phyloP scores from a whole-genome alignment of 2,329 filamentous ascomycete species.

The Alternaria brassicicola region DNA sequence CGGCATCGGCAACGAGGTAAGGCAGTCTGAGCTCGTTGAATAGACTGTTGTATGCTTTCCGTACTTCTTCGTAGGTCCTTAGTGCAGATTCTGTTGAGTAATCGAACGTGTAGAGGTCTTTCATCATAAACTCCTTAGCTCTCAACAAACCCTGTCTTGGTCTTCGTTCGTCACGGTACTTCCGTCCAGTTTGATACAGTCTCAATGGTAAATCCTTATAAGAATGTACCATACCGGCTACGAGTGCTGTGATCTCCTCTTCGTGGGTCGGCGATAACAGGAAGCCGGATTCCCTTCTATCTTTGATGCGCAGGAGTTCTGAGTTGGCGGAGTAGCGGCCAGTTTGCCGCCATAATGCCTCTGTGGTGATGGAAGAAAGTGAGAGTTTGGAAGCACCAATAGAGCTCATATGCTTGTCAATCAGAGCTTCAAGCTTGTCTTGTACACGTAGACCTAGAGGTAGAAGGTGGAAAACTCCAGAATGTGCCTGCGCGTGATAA shows the following conservation, averaged over 20 bases:
- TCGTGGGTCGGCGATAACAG: slow-evolving; percentile 93
- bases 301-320: slow-evolving; percentile 83
- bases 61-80: slow-evolving; percentile 78
- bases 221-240: slow-evolving; percentile 74
- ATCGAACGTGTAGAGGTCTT: slow-evolving; percentile 97
- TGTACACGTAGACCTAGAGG: slow-evolving; percentile 87
- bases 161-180: slow-evolving; percentile 91
- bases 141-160: slow-evolving; percentile 87
- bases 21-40: slow-evolving; percentile 85
- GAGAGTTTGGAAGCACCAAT: slow-evolving; percentile 82
- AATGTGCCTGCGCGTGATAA: slow-evolving; percentile 67
- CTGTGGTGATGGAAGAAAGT: slow-evolving; percentile 83
- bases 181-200: slow-evolving; percentile 90
- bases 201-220: slow-evolving; percentile 86
- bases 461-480: slow-evolving; percentile 90
- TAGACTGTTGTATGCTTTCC: slow-evolving; percentile 73
- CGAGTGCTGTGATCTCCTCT: slow-evolving; percentile 88
- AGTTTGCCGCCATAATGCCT: slow-evolving; percentile 81
- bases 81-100: slow-evolving; percentile 69
- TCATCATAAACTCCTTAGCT: slow-evolving; percentile 94
- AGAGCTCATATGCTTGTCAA: slow-evolving; percentile 86
- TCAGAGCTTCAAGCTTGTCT: slow-evolving; percentile 81
- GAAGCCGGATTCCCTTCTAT: slow-evolving; percentile 76
- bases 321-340: slow-evolving; percentile 77
- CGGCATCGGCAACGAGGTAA: slow-evolving; percentile 83